Conservation (phyloP, 2,329 filamentous ascomycete genomes). For the Pseudocercospora cruenta region DNA sequence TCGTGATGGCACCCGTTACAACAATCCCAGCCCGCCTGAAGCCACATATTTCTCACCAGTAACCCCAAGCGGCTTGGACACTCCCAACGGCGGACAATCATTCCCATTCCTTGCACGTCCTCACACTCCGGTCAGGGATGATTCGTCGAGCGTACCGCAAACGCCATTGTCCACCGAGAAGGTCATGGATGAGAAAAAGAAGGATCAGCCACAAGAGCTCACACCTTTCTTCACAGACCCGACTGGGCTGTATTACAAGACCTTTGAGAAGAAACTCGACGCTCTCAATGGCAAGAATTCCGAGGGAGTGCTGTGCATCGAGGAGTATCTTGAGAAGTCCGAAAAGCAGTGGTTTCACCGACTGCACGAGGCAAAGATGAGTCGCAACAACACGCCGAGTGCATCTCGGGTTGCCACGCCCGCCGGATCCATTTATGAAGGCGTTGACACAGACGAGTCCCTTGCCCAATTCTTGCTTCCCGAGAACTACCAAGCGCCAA, state of each 20-base stretch:
- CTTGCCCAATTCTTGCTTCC: conserved; percentile 60
- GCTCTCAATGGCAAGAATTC: conserved; percentile 61
- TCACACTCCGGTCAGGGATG: conserved; percentile 31
- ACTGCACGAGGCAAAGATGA: conserved; percentile 63
- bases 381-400: conserved; percentile 46
- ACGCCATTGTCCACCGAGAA: conserved; percentile 57
- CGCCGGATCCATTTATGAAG: conserved; percentile 47
- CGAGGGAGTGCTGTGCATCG: conserved; percentile 63
- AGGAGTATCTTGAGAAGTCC: conserved; percentile 65
- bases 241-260: conserved; percentile 63
- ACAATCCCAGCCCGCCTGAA: conserved; percentile 21
- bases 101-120: conserved; percentile 36
- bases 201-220: conserved; percentile 66
- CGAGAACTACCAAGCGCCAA: conserved; percentile 60
- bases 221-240: conserved; percentile 70
- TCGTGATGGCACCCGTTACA: conserved; percentile 32
- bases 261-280: conserved; percentile 62
- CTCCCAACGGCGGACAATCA: conserved; percentile 26
- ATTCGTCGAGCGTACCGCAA: conserved; percentile 31
- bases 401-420: conserved; percentile 39
- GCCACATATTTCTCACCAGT: conserved; percentile 28
- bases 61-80: conserved; percentile 26
- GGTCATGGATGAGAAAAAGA: conserved; percentile 65
- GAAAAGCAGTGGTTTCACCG: conserved; percentile 69
- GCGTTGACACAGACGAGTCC: conserved; percentile 44